Evolutionary conservation across 768 basidiomycete genomes (phyloP).

Genomic region (Flagelloscypha sp.): DNA sequence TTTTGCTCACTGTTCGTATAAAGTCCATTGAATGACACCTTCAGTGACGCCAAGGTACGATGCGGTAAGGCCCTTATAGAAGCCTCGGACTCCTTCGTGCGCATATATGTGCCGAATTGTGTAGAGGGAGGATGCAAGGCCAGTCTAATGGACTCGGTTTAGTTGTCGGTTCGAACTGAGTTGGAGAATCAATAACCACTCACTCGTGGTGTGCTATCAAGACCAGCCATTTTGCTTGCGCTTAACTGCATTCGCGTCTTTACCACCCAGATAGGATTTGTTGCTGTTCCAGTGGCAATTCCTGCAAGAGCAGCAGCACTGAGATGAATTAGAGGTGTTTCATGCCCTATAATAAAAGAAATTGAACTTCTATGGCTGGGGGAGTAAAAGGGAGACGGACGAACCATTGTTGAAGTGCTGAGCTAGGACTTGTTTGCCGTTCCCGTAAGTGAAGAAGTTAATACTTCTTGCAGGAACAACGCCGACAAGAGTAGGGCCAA

Average conservation of each 20-base stretch:
- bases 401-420: slow-evolving; percentile 68
- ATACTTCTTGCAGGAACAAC: slow-evolving; percentile 94
- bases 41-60: slow-evolving; percentile 95
- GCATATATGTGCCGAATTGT: slow-evolving; percentile 64
- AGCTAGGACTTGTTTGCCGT: slow-evolving; percentile 89
- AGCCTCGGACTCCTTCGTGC: slow-evolving; percentile 77
- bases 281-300: slow-evolving; percentile 77
- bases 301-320: slow-evolving; percentile 81
- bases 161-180: too few species aligned
- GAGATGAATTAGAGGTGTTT: slow-evolving; percentile 85
- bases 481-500: slow-evolving; percentile 91
- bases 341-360: too few species aligned
- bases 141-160: too few species aligned
- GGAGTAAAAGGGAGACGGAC: too few species aligned
- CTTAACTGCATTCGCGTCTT: slow-evolving; percentile 90
- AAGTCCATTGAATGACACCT: slow-evolving; percentile 92
- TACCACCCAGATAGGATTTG: slow-evolving; percentile 99
- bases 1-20: too few species aligned
- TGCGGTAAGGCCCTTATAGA: slow-evolving; percentile 93
- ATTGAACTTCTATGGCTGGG: too few species aligned
- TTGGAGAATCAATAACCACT: too few species aligned
- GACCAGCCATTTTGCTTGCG: slow-evolving; percentile 24
- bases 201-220: slow-evolving; percentile 7
- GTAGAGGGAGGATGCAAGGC: background rate
- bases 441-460: slow-evolving; percentile 97